Base-by-base conservation (phyloP, 352 stramenopile genomes). In the Globisporangium radiosum region DNA sequence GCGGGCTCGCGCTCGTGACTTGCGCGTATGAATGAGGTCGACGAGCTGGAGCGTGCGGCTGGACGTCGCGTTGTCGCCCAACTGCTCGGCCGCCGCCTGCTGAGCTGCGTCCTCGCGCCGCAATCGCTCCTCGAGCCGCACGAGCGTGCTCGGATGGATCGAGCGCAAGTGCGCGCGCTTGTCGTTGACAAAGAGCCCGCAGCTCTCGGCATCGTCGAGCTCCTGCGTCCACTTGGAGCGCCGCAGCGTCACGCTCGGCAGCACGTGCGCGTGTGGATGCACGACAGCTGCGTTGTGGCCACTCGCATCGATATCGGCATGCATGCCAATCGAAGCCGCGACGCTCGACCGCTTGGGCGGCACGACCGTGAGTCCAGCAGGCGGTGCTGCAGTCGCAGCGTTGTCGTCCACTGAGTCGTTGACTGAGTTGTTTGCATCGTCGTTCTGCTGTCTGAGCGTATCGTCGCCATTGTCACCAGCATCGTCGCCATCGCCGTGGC, bases 81-180 rank as follows among this genome's bases (percentile, higher is more conserved):
- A 4, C 5, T 44, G 37, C 8, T 52, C 37, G 6, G 44, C 13
- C 38, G 37, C 17, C 0, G 33, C 37, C 33, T 55, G 40, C 19
- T 5, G 40, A 10, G 25, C 47, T 36, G 36, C 40, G 0, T 56
- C 37, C 40, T 88, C 78, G 37, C 76, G 63, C 15, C 62, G 54
- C 7, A 86, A 62, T 43, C 78, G 68, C 45, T 85, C 76, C 65
- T 86, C 78, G 8, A 86, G 57, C 11, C 73, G 72, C 59, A 81
- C 51, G 13, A 86, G 58, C n/a, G 72, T 88, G 52, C 72, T 88
- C 14, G 61, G 57, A 13, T 81, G 66, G 44, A 86, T 64, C 43
- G 66, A 60, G 37, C 11, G 45, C 25, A 81, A 61, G 39, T 83
- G 68, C 7, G 59, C 48, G 0, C 59, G 66, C 17, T 79, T 71